Evolutionary conservation across 192 early-diverging fungal genomes (phyloP).

Genomic region (Rhizophagus clarus): DNA sequence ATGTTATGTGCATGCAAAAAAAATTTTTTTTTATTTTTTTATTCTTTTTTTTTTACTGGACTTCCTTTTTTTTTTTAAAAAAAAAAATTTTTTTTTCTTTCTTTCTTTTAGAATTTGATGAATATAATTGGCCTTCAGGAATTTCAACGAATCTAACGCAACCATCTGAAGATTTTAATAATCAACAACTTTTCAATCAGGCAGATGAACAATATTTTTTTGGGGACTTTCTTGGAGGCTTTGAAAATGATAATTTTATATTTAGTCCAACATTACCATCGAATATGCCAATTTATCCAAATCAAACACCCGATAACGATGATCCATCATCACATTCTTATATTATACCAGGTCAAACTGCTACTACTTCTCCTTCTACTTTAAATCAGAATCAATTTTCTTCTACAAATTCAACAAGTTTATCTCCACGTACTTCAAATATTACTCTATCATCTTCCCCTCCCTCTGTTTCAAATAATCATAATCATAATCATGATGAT

Average conservation of each 20-base stretch:
- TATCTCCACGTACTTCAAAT: slow-evolving; percentile 27
- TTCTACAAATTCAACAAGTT: slow-evolving; percentile 20
- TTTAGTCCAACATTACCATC: slow-evolving; percentile 15
- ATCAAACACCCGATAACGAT: neutral
- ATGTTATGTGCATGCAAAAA: too few relatives aligned
- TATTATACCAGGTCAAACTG: neutral
- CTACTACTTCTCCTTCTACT: neutral
- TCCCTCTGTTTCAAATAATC: neutral
- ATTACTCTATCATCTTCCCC: slow-evolving; percentile 9
- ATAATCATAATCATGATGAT: neutral
- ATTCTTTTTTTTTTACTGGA: neutral
- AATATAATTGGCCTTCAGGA: neutral
- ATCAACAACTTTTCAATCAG: slow-evolving; percentile 4
- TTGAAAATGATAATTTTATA: slow-evolving; percentile 23
- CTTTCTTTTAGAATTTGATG: neutral
- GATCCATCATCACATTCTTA: neutral
- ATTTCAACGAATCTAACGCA: neutral
- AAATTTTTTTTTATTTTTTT: neutral
- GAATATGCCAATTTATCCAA: slow-evolving; percentile 19
- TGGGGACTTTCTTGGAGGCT: slow-evolving; percentile 2
- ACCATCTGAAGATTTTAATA: neutral
- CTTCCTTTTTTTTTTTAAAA: too few relatives aligned
- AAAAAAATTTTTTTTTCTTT: neutral
- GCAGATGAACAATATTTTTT: slow-evolving; percentile 8
- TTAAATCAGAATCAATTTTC: neutral